Conservation (phyloP, 140 eudicot genomes). For the Cichorium intybus region DNA sequence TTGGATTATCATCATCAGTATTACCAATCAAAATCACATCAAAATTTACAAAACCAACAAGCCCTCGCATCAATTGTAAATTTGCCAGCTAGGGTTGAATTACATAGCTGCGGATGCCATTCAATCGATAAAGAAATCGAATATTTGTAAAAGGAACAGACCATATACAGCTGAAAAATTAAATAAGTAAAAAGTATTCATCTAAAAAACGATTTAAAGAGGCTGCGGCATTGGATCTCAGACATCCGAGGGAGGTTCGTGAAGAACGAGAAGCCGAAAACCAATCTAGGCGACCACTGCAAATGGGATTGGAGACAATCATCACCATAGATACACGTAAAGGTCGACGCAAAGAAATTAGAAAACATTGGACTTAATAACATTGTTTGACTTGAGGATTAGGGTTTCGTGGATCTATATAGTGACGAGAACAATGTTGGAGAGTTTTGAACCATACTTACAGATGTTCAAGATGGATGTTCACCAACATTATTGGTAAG, state of each 20-base stretch:
- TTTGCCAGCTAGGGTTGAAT: conserved; percentile 9
- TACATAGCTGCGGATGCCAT: conserved; percentile 1
- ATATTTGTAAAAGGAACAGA: conserved; percentile 33
- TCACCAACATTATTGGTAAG: too few relatives aligned
- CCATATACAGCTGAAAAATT: conserved; percentile 3
- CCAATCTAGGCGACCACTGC: conserved; percentile 76
- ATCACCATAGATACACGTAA: conserved; percentile 21
- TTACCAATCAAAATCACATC: too few relatives aligned
- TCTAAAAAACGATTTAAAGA: too few relatives aligned
- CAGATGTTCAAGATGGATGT: too few relatives aligned
- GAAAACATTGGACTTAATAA: background rate
- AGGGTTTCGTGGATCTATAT: conserved; percentile 3
- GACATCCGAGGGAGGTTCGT: conserved; percentile 66
- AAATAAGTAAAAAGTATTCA: background rate
- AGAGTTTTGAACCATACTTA: too few relatives aligned
- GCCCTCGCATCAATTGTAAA: too few relatives aligned
- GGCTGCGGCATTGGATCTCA: conserved; percentile 26
- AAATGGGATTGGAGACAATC: conserved; percentile 64
- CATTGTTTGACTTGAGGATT: background rate
- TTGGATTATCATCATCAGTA: conserved; percentile 32
- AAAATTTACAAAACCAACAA: too few relatives aligned
- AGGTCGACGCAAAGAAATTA: too few relatives aligned
- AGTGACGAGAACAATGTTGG: background rate
- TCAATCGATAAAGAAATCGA: conserved; percentile 26
- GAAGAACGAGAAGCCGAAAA: conserved; percentile 66